Evolutionary conservation across 176 grass and related monocot genomes (phyloP).

Genomic region (Thinopyrum elongatum): DNA sequence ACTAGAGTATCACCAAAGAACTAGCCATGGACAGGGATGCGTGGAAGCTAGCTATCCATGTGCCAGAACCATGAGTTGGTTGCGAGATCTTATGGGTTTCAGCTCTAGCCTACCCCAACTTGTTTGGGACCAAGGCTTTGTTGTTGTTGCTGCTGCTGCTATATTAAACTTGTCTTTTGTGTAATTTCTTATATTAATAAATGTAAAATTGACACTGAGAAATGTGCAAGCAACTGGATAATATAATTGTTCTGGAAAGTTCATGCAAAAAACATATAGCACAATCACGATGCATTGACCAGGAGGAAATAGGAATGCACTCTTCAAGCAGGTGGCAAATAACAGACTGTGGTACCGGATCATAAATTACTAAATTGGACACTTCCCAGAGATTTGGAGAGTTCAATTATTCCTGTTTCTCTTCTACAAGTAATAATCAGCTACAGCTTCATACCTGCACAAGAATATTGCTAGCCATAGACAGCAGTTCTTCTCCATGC

Average conservation of each 20-base stretch:
- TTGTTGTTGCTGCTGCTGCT: too few relatives aligned
- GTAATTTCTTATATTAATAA: conserved; percentile 2
- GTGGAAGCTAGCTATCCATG: too few relatives aligned
- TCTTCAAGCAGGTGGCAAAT: not conserved
- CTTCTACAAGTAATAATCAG: conserved; percentile 6
- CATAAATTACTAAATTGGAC: not conserved
- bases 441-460: conserved; percentile 59
- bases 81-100: too few relatives aligned
- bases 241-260: conserved; percentile 8
- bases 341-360: not conserved
- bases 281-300: not conserved
- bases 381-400: not conserved
- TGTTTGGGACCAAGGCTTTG: too few relatives aligned
- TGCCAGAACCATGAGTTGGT: too few relatives aligned
- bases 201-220: conserved; percentile 1
- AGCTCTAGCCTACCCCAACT: too few relatives aligned
- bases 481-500: conserved; percentile 92
- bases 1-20: too few relatives aligned
- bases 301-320: not conserved
- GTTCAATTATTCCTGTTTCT: not conserved
- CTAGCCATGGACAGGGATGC: too few relatives aligned
- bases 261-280: not conserved
- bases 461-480: conserved; percentile 80
- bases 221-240: not conserved
- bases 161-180: not conserved